Base-by-base conservation (phyloP, 805 yeast genomes). In the Candida ovalis region DNA sequence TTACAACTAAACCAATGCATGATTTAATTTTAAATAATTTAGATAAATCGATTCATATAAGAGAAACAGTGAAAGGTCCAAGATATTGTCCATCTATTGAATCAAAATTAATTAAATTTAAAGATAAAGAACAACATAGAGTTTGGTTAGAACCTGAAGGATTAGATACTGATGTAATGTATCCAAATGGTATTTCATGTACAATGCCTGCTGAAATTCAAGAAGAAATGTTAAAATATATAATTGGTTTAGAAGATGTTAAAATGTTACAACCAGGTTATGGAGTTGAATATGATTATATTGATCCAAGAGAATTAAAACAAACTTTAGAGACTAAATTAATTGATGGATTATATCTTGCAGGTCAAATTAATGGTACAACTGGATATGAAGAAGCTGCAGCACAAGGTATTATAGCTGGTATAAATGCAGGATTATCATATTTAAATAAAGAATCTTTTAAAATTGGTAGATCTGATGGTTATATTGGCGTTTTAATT, bases 321-420 rank as follows among this genome's bases (percentile, higher is more conserved):
- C 76, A 74, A 40, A 86, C 95, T 0, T 67, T 94, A 42, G 96
- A 92, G 61, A 88, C 98, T 0, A 90, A 88, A 58, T 66, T 77
- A 3, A 81, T 94, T 2, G 68, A 75, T 10, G 97, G 97, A 0
- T 67, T 94, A 33, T 94, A 70, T 63, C 71, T 94, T 40, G 99
- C 99, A 0, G 99, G 99, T 1, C 99, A 94, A 66, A 94, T 94
- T 38, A 94, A 94, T 62, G 99, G 99, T 30, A 94, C 99, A 0
- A 94, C 99, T 0, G 99, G 99, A 0, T 94, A 94, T 59, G 99
- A 94, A 69, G 99, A 94, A 64, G 99, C 99, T 0, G 96, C 97
- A 2, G 86, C 98, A 0, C 99, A 94, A 61, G 99, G 99, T 1
- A 75, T 89, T 46, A 70, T 94, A 40, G 99, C 99, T 1, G 99